Base-by-base conservation (phyloP, 2,329 filamentous ascomycete species). In the Aureobasidium vineae region DNA sequence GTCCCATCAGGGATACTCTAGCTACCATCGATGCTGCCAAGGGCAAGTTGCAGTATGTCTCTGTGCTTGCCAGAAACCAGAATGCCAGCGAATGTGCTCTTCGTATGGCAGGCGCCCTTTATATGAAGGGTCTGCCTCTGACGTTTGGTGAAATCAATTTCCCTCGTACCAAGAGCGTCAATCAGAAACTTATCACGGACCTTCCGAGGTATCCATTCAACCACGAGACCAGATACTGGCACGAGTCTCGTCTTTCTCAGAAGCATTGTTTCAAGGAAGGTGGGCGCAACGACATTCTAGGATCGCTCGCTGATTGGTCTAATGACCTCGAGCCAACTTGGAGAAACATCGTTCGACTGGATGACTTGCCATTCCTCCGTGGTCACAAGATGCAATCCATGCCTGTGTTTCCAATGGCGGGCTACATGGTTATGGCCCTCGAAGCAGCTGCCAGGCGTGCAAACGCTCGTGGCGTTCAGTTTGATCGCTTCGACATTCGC, bases 341-440 rank as follows among this genome's bases (percentile, higher is more conserved):
- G 72, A 63, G 71, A 13, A 75, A 74, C 23, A 33, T 72, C 19
- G 41, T 78, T 11, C 67, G 68, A 3, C 31, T 72, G 4, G 50
- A 67, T 0, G 73, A 77, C 43, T 41, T 73, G 0, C 70, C 74
- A 0, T 78, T 76, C 77, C 54, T 79, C 10, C 54, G 50, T 8
- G 74, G 72, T 26, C 77, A 79, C 65, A 56, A 69, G 16, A 60
- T 79, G 6, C 70, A 73, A 21, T 70, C 68, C 7, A 69, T 72
- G 23, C 70, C 72, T 26, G 68, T 79, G 1, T 77, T 74, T 40
- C 77, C 77, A 1, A 74, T 50, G 28, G 68, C 73, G 50, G 73
- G 70, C 7, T 70, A 68, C 52, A 41, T 72, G 45, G 54, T 49
- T 16, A 68, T 68, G 66, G 70, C 69, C 10, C 52, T 73, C 10